Base-by-base conservation (phyloP, 306 rosid species). In the Luffa aegyptiaca region DNA sequence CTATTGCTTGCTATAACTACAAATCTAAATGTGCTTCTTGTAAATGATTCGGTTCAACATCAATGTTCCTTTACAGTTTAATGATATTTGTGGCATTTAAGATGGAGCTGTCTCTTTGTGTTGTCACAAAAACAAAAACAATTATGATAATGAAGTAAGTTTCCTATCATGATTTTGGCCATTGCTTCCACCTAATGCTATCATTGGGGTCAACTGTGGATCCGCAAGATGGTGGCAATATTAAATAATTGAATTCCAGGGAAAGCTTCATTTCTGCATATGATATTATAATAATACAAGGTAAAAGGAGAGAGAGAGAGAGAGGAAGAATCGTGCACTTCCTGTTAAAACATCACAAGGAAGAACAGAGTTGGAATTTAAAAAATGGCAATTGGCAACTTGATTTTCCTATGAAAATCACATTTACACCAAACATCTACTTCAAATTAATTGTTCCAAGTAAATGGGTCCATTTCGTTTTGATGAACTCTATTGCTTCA, bases 41-140 rank as follows among this genome's bases (percentile, higher is more conserved):
- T 51, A 74, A 74, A 35, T 74, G 61, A 74, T 74, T 74, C 16
- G 45, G 13, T 68, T n/a, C 52, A 68, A 16, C 7, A 74, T 51
- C 33, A 21, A 35, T 33, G 78, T 49, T 31, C 77, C 45, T 51
- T 4, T 18, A 52, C 46, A 74, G 31, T 35, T 74, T 8, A 52
- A 74, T 74, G 63, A 51, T 35, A 73, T 72, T 31, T 72, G 77
- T 72, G 7, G 77, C 59, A 48, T 48, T 71, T 70, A 46, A 42
- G 75, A 69, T 10, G 74, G 52, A 44, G 53, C 4, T 18, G 10
- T 63, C 44, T 63, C 5, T 64, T 8, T 64, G 72, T 65, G 26
- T 39, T 65, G 18, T 37, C 75, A 21, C n/a, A 72, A 1, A 52
- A 26, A 26, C 31, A 26, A 26, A 71, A 12, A 70, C 13, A 70